A percentile compares a stretch with the other conserved stretches of the same genome.
Evolutionary conservation across 2,329 filamentous ascomycete species (phyloP).

Genomic region (Fonsecaea pedrosoi): DNA sequence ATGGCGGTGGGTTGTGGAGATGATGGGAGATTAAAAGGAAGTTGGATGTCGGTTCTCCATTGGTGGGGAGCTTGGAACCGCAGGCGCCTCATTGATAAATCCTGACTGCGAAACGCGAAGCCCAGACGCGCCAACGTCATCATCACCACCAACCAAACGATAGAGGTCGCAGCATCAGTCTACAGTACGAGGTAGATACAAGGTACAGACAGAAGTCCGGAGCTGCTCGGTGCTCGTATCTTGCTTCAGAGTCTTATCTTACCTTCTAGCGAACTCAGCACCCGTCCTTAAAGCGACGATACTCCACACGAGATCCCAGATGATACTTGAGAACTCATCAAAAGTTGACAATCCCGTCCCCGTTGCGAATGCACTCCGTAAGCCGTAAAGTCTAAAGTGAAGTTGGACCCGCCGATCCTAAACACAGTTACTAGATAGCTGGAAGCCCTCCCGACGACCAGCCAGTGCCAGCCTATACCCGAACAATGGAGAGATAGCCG

Average conservation of each 20-base stretch:
- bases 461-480: no score
- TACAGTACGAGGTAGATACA: no score
- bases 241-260: background rate
- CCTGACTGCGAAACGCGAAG: background rate
- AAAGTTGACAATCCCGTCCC: slow-evolving; percentile 7
- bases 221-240: background rate
- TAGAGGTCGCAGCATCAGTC: background rate
- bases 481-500: slow-evolving; percentile 4
- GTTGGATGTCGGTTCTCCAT: background rate
- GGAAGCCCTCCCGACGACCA: slow-evolving; percentile 13
- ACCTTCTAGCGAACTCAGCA: background rate
- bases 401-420: slow-evolving; percentile 4
- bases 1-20: slow-evolving; percentile 22
- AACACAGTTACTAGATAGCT: slow-evolving; percentile 10
- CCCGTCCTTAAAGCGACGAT: background rate
- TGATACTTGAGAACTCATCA: background rate
- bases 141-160: background rate
- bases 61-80: background rate
- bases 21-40: slow-evolving; percentile 25
- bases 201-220: background rate
- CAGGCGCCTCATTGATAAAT: slow-evolving; percentile 3
- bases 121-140: slow-evolving; percentile 12
- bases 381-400: background rate
- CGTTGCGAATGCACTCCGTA: slow-evolving; percentile 2
- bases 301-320: slow-evolving; percentile 1